These are phyloP conservation scores for Morella rubra DNA, from an alignment of 306 rosid genomes.

Conservation along the genomic window DNA sequence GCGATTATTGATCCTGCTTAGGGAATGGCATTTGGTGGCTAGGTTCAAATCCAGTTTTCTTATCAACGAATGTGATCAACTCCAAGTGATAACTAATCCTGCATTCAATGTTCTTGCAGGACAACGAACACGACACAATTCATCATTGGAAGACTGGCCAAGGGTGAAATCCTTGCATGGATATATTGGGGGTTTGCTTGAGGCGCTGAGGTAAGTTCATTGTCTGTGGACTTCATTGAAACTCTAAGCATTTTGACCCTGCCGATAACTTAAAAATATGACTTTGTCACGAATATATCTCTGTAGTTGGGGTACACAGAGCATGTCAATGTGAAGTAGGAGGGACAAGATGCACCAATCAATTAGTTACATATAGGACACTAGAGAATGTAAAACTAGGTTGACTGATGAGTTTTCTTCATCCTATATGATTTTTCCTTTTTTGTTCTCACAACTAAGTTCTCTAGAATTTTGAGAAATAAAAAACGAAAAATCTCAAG, in stretches of 20 bases:
- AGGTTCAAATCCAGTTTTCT: background rate
- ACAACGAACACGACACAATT: constrained; percentile 42
- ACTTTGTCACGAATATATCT: too few species aligned
- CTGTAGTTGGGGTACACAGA: too few species aligned
- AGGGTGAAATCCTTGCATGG: constrained; percentile 48
- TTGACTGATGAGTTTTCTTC: background rate
- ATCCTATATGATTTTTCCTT: too few species aligned
- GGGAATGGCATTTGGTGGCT: background rate
- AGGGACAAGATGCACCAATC: too few species aligned
- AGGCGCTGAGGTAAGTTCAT: constrained; percentile 47
- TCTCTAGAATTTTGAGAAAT: too few species aligned
- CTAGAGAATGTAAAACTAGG: background rate
- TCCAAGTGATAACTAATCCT: background rate
- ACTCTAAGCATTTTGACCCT: too few species aligned
- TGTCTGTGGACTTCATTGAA: background rate
- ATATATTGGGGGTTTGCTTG: constrained; percentile 41
- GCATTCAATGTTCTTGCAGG: constrained; percentile 31
- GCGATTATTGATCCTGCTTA: background rate
- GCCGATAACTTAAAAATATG: too few species aligned
- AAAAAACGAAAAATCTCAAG: background rate
- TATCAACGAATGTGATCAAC: background rate
- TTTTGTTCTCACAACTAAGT: too few species aligned
- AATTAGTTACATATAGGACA: background rate
- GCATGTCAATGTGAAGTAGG: too few species aligned
- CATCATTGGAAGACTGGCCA: constrained; percentile 52